These are phyloP conservation scores for Zygotorulaspora danielsina DNA, from an alignment of 805 yeast genomes.

Conservation along the genomic window DNA sequence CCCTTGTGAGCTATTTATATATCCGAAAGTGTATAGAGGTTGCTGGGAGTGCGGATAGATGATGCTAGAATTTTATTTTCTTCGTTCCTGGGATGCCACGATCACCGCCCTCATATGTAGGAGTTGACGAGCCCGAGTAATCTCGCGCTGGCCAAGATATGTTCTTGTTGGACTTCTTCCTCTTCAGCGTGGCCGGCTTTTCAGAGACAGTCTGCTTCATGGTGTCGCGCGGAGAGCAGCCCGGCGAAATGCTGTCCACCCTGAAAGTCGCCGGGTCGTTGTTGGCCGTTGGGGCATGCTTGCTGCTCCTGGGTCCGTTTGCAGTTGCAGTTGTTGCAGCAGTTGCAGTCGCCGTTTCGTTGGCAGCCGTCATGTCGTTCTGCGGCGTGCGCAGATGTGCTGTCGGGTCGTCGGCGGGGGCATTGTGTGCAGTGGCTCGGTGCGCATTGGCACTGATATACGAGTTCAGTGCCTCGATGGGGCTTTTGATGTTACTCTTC, in stretches of 20 bases:
- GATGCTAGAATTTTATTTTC: constrained; percentile 12
- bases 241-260: constrained; percentile 8
- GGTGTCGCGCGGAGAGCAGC: constrained; percentile 7
- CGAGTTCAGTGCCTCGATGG: constrained; percentile 50
- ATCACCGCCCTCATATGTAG: constrained; percentile 8
- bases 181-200: constrained; percentile 1
- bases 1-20: no score
- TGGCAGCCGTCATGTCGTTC: neutral
- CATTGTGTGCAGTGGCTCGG: no score
- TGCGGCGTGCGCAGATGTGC: neutral
- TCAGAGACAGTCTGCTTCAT: neutral
- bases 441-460: constrained; percentile 24
- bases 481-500: constrained; percentile 46
- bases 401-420: neutral
- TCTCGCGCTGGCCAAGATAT: constrained; percentile 1
- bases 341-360: neutral
- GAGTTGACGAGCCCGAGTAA: constrained; percentile 6
- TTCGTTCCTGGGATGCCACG: constrained; percentile 16
- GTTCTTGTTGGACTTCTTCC: constrained; percentile 9
- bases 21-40: no score
- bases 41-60: no score
- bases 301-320: neutral
- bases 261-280: neutral
- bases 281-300: neutral
- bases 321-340: neutral